These are phyloP conservation scores for Starmerella lactis-condensi DNA, from an alignment of 805 yeast genomes.

Conservation along the genomic window DNA sequence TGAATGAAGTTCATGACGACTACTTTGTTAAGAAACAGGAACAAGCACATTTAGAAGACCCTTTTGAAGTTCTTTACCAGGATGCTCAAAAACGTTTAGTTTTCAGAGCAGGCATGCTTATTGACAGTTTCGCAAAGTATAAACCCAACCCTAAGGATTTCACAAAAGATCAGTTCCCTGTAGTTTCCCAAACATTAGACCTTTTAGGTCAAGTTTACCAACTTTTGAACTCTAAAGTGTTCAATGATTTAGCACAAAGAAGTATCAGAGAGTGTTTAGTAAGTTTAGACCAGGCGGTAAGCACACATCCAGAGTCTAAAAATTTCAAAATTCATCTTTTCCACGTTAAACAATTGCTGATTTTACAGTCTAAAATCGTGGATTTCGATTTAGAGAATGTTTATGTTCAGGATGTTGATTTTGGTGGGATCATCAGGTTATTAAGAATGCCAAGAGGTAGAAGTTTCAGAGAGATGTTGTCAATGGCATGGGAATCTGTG, in stretches of 20 bases:
- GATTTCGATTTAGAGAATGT: slow-evolving; percentile 66
- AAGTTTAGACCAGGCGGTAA: slow-evolving; percentile 23
- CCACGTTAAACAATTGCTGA: slow-evolving; percentile 50
- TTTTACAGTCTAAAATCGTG: slow-evolving; percentile 49
- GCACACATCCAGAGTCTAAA: slow-evolving; percentile 11
- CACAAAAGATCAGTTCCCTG: slow-evolving; percentile 10
- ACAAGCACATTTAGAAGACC: not conserved
- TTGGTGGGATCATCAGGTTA: slow-evolving; percentile 52
- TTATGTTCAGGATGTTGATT: slow-evolving; percentile 53
- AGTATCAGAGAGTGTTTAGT: slow-evolving; percentile 63
- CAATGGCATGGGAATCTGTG: slow-evolving; percentile 46
- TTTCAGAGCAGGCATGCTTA: slow-evolving; percentile 55
- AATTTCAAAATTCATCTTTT: slow-evolving; percentile 41
- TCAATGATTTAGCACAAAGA: slow-evolving; percentile 77
- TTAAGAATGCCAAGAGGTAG: slow-evolving; percentile 19
- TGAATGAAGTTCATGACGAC: slow-evolving; percentile 1
- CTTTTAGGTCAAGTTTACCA: slow-evolving; percentile 64
- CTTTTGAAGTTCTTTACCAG: slow-evolving; percentile 11
- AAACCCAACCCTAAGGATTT: slow-evolving; percentile 49
- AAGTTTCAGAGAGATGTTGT: slow-evolving; percentile 23
- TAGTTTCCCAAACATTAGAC: slow-evolving; percentile 31
- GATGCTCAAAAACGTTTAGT: slow-evolving; percentile 57
- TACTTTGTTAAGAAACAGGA: slow-evolving; percentile 10
- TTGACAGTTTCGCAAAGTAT: slow-evolving; percentile 47
- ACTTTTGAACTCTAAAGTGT: slow-evolving; percentile 51